Conservation (phyloP, 768 basidiomycete species). For the Boletus vinaceobasis region DNA sequence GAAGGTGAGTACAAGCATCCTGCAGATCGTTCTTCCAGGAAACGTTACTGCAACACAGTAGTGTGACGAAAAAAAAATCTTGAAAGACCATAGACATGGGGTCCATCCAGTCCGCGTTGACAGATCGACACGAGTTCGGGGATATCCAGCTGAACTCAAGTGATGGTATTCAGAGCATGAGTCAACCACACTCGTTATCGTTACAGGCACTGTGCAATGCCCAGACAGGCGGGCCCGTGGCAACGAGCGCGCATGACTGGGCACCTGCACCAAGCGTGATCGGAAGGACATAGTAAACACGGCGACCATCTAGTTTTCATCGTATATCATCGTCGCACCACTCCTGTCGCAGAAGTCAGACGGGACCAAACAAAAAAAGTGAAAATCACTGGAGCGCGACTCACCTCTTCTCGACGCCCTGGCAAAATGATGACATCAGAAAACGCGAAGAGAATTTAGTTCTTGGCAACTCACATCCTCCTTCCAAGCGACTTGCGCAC, state of each 20-base stretch:
- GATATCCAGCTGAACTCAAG: background rate
- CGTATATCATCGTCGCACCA: slow-evolving; percentile 4
- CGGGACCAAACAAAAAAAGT: no score
- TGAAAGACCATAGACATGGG: background rate
- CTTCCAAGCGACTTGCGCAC: slow-evolving; percentile 11
- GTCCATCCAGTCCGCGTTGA: background rate
- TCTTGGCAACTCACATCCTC: slow-evolving; percentile 3
- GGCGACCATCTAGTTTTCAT: background rate
- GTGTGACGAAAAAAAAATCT: background rate
- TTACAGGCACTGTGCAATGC: background rate
- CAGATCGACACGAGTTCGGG: background rate
- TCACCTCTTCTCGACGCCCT: slow-evolving; percentile 13
- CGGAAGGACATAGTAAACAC: background rate
- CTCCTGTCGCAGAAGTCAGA: background rate
- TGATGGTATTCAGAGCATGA: background rate
- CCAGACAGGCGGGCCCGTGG: background rate
- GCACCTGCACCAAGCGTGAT: background rate
- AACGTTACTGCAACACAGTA: background rate
- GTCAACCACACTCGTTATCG: background rate
- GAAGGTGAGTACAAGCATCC: background rate
- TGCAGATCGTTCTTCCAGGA: background rate
- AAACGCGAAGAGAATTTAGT: background rate
- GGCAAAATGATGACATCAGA: background rate
- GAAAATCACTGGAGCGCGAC: background rate
- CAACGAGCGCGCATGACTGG: background rate